Evolutionary conservation across 495 filamentous ascomycete genomes (phyloP).

Genomic region (Lophiostoma macrostomum): DNA sequence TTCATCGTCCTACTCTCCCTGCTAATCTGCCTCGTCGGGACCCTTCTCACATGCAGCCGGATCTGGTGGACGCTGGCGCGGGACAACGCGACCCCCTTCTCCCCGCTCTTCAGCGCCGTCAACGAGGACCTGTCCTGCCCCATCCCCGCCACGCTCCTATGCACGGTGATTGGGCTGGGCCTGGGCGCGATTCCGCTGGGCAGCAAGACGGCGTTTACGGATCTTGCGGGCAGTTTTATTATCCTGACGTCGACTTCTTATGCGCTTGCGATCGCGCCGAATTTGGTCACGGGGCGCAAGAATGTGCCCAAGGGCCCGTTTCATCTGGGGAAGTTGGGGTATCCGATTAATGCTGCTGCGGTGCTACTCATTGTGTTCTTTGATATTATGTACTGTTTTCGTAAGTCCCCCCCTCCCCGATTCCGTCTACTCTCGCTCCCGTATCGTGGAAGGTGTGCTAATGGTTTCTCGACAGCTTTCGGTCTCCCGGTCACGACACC

Average conservation of each 20-base stretch:
- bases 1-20: constrained; percentile 66
- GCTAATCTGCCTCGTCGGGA: constrained; percentile 63
- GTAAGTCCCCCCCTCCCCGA: constrained; percentile 11
- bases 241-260: constrained; percentile 71
- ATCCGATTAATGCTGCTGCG: constrained; percentile 21
- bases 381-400: constrained; percentile 36
- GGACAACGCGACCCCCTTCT: constrained; percentile 62
- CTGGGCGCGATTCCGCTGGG: constrained; percentile 76
- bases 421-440: background rate
- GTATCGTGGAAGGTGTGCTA: background rate
- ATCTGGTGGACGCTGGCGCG: constrained; percentile 78
- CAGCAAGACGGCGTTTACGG: constrained; percentile 67
- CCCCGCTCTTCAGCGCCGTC: constrained; percentile 48
- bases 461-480: constrained; percentile 13
- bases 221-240: constrained; percentile 70
- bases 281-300: constrained; percentile 62
- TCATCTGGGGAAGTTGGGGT: constrained; percentile 48
- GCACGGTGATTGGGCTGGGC: constrained; percentile 56
- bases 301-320: constrained; percentile 69
- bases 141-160: constrained; percentile 63
- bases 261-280: constrained; percentile 68
- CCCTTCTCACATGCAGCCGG: constrained; percentile 69
- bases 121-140: constrained; percentile 53
- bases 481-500: constrained; percentile 18
- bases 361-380: constrained; percentile 35